Conservation (phyloP, 2,329 filamentous ascomycete species). For the Fusarium camptoceras region DNA sequence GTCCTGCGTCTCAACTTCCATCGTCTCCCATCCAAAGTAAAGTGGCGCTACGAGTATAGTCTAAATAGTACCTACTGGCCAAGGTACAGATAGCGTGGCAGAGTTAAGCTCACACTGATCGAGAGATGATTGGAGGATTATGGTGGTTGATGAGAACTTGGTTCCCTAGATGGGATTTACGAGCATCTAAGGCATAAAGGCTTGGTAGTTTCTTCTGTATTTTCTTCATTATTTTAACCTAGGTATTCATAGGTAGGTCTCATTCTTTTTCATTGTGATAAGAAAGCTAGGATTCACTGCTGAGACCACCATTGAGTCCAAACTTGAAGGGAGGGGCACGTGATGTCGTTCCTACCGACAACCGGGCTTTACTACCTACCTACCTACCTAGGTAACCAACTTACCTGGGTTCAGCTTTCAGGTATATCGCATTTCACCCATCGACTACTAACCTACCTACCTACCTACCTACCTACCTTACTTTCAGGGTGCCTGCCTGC, state of each 20-base stretch:
- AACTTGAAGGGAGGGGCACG: conserved; percentile 27
- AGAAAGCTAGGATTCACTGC: background rate
- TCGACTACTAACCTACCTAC: background rate
- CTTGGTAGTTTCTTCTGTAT: background rate
- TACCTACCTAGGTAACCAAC: no score
- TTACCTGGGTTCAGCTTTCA: conserved; percentile 9
- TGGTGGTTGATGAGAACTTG: background rate
- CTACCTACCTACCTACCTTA: no score
- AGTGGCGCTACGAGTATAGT: background rate
- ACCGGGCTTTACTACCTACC: conserved; percentile 3
- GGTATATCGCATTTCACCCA: conserved; percentile 4
- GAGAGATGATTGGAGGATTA: conserved; percentile 9
- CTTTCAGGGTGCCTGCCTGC: background rate
- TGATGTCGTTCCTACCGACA: conserved; percentile 25
- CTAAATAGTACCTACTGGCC: background rate
- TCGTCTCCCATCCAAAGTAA: background rate
- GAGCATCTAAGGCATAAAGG: background rate
- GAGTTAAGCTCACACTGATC: background rate
- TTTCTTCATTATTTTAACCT: background rate
- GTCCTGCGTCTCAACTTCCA: background rate
- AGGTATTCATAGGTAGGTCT: background rate
- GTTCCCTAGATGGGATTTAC: background rate
- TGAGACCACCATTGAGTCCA: conserved; percentile 10
- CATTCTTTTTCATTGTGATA: background rate
- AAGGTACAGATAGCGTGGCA: no score